A percentile compares a stretch with the other conserved stretches of the same genome.
These are phyloP conservation scores for Rhododendron griersonianum DNA, from an alignment of 148 eudicot genomes.

Conservation along the genomic window DNA sequence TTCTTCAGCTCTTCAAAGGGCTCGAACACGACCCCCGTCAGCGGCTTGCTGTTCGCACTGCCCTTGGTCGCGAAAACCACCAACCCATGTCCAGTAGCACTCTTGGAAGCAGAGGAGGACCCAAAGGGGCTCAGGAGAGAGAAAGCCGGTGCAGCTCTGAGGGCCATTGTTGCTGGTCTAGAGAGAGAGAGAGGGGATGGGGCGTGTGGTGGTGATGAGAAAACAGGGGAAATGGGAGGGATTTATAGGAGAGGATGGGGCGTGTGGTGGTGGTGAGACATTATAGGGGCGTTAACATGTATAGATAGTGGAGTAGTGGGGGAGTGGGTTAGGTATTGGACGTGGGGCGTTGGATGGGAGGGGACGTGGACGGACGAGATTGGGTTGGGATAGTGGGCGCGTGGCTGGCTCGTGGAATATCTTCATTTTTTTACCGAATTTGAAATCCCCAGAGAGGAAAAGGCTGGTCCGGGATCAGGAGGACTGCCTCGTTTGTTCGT, in stretches of 20 bases:
- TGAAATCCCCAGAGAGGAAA: not conserved
- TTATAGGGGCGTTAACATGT: not conserved
- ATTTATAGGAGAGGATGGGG: too few relatives aligned
- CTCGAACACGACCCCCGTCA: constrained; percentile 74
- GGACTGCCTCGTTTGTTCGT: not conserved
- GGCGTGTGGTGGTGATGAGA: not conserved
- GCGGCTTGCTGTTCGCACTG: constrained; percentile 33
- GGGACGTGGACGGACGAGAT: constrained; percentile 44
- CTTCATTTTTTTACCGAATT: not conserved
- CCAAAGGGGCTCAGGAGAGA: constrained; percentile 13
- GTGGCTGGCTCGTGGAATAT: constrained; percentile 47
- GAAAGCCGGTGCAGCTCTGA: constrained; percentile 42
- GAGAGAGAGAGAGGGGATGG: not conserved
- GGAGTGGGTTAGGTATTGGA: constrained; percentile 21
- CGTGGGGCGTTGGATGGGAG: constrained; percentile 36
- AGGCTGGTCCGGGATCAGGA: not conserved
- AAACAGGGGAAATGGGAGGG: too few relatives aligned
- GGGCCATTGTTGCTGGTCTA: constrained; percentile 32
- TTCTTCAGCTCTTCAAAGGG: constrained; percentile 93
- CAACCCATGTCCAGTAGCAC: constrained; percentile 9
- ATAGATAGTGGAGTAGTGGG: not conserved
- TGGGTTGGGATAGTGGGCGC: constrained; percentile 21
- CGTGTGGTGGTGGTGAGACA: not conserved
- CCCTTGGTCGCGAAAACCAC: constrained; percentile 21
- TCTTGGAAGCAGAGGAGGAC: constrained; percentile 18